A percentile compares a stretch with the other conserved stretches of the same genome.
Evolutionary conservation across 2,329 filamentous ascomycete species (phyloP).

Genomic region (Ceratocystis colombiana): DNA sequence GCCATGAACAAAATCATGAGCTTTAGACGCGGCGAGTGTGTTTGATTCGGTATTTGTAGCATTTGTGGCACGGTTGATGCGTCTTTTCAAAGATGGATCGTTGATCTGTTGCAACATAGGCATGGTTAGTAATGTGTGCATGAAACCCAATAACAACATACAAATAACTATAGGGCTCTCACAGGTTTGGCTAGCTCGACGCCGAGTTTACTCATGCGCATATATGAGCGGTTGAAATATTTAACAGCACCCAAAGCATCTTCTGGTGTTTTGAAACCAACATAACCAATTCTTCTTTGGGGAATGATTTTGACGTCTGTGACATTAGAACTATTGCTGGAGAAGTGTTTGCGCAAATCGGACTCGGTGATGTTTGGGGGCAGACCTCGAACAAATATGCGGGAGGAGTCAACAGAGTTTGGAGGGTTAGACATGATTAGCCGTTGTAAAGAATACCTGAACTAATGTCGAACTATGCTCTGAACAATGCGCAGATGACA

Average conservation of each 20-base stretch:
- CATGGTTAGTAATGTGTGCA: background rate
- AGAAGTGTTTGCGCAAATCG: conserved; percentile 83
- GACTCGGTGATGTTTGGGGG: conserved; percentile 77
- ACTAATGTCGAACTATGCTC: background rate
- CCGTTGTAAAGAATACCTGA: background rate
- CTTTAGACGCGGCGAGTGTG: background rate
- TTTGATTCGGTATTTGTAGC: conserved; percentile 3
- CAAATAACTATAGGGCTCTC: conserved; percentile 28
- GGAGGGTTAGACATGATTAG: no score
- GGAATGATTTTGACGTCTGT: conserved; percentile 90
- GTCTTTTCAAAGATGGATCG: conserved; percentile 24
- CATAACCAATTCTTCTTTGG: conserved; percentile 83
- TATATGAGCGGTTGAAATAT: conserved; percentile 91
- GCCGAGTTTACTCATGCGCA: conserved; percentile 87
- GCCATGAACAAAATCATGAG: conserved; percentile 28
- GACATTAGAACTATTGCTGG: conserved; percentile 57
- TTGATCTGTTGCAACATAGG: conserved; percentile 24
- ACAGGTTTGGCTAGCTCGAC: conserved; percentile 83
- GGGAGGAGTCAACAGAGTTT: conserved; percentile 48
- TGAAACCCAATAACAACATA: background rate
- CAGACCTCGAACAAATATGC: conserved; percentile 68
- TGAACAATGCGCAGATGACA: background rate
- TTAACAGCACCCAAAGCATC: conserved; percentile 75
- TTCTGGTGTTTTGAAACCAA: conserved; percentile 77
- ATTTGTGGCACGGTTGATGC: conserved; percentile 10